Evolutionary conservation across 371 early-diverging fungal species (phyloP).

Genomic region (Fennellomyces sp.): DNA sequence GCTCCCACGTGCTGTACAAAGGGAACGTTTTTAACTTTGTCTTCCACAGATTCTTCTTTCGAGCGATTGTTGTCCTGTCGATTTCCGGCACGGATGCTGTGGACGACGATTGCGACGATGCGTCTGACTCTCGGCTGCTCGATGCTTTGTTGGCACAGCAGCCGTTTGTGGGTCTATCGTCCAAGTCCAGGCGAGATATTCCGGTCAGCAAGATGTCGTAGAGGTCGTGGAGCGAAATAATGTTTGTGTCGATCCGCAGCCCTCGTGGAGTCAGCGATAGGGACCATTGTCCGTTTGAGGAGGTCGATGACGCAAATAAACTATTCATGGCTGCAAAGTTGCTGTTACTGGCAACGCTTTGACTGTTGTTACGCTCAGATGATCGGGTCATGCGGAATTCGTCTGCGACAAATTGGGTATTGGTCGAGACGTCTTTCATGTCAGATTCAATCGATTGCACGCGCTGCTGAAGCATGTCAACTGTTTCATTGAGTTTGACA

Average conservation of each 20-base stretch:
- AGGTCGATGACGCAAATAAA: conserved; percentile 5
- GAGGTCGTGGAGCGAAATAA: conserved; percentile 40
- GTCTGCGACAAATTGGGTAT: conserved; percentile 21
- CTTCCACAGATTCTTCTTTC: conserved; percentile 26
- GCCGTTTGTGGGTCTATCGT: not conserved
- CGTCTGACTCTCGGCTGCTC: not conserved
- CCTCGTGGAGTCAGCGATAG: conserved; percentile 45
- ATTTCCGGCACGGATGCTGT: not conserved
- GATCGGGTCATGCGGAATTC: conserved; percentile 18
- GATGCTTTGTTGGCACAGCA: not conserved
- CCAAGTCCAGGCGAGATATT: conserved; percentile 12
- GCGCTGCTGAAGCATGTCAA: conserved; percentile 29
- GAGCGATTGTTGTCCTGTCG: conserved; percentile 13
- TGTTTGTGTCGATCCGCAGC: conserved; percentile 45
- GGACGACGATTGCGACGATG: conserved; percentile 2
- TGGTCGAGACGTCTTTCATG: conserved; percentile 22
- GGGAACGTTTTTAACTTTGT: conserved; percentile 37
- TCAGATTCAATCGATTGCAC: conserved; percentile 25
- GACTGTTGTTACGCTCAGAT: not conserved
- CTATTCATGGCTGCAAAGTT: not conserved
- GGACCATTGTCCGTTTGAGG: conserved; percentile 24
- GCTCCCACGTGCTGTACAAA: conserved; percentile 51
- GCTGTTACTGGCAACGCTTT: conserved; percentile 1
- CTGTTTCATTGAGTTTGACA: conserved; percentile 30
- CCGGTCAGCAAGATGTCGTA: conserved; percentile 44